These are phyloP conservation scores for Russula sp. DNA, from an alignment of 768 basidiomycete species.

Conservation along the genomic window DNA sequence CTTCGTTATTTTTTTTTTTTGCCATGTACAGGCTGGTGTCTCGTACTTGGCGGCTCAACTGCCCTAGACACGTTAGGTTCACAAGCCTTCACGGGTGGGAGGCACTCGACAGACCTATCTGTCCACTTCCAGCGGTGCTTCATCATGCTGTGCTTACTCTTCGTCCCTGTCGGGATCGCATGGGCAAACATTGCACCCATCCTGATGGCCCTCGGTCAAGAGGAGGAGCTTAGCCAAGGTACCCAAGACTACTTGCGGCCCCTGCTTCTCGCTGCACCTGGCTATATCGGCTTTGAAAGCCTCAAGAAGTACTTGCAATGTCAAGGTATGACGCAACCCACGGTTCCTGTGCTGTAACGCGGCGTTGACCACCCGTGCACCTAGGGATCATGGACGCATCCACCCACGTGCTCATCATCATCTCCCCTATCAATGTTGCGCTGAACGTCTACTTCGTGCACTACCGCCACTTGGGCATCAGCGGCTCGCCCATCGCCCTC, in stretches of 20 bases:
- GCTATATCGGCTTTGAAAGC: slow-evolving; percentile 69
- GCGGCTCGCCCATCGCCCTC: slow-evolving; percentile 63
- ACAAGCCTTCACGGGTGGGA: slow-evolving; percentile 66
- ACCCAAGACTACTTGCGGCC: slow-evolving; percentile 63
- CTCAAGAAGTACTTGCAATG: slow-evolving; percentile 78
- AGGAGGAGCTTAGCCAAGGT: slow-evolving; percentile 47
- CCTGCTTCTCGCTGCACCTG: slow-evolving; percentile 59
- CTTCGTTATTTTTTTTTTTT: slow-evolving; percentile 22
- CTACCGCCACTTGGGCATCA: slow-evolving; percentile 52
- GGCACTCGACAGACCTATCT: slow-evolving; percentile 55
- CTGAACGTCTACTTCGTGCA: slow-evolving; percentile 60
- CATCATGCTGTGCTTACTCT: slow-evolving; percentile 54
- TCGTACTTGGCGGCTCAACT: slow-evolving; percentile 74
- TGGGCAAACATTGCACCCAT: slow-evolving; percentile 65
- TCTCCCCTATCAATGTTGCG: slow-evolving; percentile 60
- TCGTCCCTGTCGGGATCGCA: slow-evolving; percentile 54
- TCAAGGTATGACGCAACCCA: slow-evolving; percentile 43
- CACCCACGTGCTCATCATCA: slow-evolving; percentile 53
- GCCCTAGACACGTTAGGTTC: slow-evolving; percentile 75
- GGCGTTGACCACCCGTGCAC: not conserved
- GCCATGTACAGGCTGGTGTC: slow-evolving; percentile 55
- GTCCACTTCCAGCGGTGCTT: slow-evolving; percentile 68
- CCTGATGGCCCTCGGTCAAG: slow-evolving; percentile 58
- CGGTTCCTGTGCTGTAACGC: not conserved
- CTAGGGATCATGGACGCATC: slow-evolving; percentile 72